A percentile compares a stretch with the other conserved stretches of the same genome.
Evolutionary conservation across 139 green algal species (phyloP).

Genomic region (Chlorella vulgaris): DNA sequence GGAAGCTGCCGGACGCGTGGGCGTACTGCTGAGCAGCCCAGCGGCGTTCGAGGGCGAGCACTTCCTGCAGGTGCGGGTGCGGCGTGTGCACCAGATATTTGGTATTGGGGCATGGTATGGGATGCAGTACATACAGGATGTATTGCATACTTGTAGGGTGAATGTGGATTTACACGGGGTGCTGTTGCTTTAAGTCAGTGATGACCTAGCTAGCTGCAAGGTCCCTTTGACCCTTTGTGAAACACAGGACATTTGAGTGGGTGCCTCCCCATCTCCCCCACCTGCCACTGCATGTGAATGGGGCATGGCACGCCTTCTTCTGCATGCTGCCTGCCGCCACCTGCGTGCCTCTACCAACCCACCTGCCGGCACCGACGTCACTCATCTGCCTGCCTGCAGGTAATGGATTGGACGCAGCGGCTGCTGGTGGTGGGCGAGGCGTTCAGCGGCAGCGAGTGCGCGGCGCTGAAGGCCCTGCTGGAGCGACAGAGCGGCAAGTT

Average conservation of each 20-base stretch:
- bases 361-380: background rate
- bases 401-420: slow-evolving; percentile 62
- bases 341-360: no score
- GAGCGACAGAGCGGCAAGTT: slow-evolving; percentile 48
- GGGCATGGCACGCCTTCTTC: no score
- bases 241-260: no score
- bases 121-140: no score
- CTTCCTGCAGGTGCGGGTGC: slow-evolving; percentile 54
- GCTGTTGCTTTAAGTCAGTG: no score
- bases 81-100: background rate
- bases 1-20: slow-evolving; percentile 46
- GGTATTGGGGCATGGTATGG: background rate
- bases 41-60: slow-evolving; percentile 59
- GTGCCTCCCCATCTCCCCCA: no score
- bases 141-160: no score
- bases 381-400: slow-evolving; percentile 19
- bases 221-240: no score
- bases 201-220: no score
- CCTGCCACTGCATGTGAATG: no score
- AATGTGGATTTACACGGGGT: no score
- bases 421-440: slow-evolving; percentile 49
- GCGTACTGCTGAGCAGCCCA: slow-evolving; percentile 45
- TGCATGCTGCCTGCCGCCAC: no score
- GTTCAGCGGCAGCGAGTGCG: slow-evolving; percentile 40
- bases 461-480: slow-evolving; percentile 40